Conservation (phyloP, 768 basidiomycete species). For the Chalciporus piperatus region DNA sequence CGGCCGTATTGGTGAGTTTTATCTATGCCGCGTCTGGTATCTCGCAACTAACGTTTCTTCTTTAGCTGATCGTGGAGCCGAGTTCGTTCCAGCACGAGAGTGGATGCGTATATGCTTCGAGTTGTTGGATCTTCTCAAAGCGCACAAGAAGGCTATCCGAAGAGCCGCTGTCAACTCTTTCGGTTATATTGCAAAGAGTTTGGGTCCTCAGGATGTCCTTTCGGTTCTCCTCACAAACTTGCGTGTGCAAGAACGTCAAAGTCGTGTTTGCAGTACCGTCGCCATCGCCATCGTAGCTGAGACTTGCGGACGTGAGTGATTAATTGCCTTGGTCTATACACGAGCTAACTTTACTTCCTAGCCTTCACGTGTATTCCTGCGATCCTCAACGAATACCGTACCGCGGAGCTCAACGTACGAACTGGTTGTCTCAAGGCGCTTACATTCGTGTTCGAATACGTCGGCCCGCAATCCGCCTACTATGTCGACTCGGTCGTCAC, state of each 20-base stretch:
- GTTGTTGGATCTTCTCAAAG: constrained; percentile 92
- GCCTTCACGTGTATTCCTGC: constrained; percentile 99
- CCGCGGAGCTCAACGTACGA: constrained; percentile 96
- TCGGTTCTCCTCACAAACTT: constrained; percentile 94
- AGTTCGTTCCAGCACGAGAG: constrained; percentile 97
- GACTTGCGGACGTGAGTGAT: constrained; percentile 70
- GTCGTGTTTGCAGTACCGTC: constrained; percentile 96
- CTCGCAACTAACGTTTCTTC: neutral
- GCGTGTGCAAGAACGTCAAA: constrained; percentile 98
- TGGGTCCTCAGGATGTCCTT: constrained; percentile 97
- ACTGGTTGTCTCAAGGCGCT: constrained; percentile 98
- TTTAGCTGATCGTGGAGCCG: constrained; percentile 94
- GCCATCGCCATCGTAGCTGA: constrained; percentile 96
- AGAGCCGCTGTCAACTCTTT: constrained; percentile 99
- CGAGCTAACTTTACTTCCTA: constrained; percentile 21
- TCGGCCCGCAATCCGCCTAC: constrained; percentile 93
- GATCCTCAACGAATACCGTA: constrained; percentile 97
- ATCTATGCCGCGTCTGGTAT: neutral
- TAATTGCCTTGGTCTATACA: neutral
- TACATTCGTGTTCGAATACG: constrained; percentile 99
- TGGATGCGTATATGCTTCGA: constrained; percentile 99
- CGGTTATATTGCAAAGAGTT: constrained; percentile 98
- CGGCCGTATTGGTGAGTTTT: constrained; percentile 75
- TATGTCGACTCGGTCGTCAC: constrained; percentile 97
- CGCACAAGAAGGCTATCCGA: constrained; percentile 98